Base-by-base conservation (phyloP, 2,329 filamentous ascomycete species). In the Fusarium siculi region DNA sequence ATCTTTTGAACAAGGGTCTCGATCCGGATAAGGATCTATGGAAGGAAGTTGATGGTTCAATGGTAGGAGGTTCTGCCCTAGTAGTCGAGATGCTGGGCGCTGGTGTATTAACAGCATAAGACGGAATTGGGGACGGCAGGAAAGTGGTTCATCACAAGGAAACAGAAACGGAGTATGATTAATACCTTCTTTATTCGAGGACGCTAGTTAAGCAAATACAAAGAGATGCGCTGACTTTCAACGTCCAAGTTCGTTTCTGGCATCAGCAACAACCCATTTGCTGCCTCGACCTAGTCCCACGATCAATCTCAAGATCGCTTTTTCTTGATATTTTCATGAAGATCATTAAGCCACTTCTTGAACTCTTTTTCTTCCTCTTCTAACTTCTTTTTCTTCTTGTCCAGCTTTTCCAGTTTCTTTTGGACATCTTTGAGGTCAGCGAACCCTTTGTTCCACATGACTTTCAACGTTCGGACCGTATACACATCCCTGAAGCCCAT, bases 191-290 rank as follows among this genome's bases (percentile, higher is more conserved):
- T 32, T 32, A 32, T 14, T 32, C 32, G 32, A 30, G 30, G 7
- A 32, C 32, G 32, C 11, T 14, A 32, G 12, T 32, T 32, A 12
- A 32, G 32, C 11, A 14, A 32, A 12, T 14, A 19, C 11, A 23
- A 2, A 19, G 9, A n/a, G 12, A 19, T 2, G 15, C 1, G 1
- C 9, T 25, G 3, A 18, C 16, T 0, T 23, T 25, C 4, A 25
- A 19, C n/a, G 23, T 14, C 10, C 5, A 50, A 34, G 8, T 16
- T 52, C 15, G 2, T 32, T 32, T 32, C 32, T 32, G 12, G 32
- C 32, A 32, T 34, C 32, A 34, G 18, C 9, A 37, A 19, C 16
- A 19, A 37, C 5, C 18, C 36, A 37, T 10, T 10, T 6, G 36
- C 18, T 37, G 18, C 36, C 18, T 37, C 18, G 18, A 19, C 36